Percentiles rank a stretch among this genome's conserved stretches.
Conservation (phyloP, 2,329 filamentous ascomycete genomes). For the Colletotrichum truncatum region DNA sequence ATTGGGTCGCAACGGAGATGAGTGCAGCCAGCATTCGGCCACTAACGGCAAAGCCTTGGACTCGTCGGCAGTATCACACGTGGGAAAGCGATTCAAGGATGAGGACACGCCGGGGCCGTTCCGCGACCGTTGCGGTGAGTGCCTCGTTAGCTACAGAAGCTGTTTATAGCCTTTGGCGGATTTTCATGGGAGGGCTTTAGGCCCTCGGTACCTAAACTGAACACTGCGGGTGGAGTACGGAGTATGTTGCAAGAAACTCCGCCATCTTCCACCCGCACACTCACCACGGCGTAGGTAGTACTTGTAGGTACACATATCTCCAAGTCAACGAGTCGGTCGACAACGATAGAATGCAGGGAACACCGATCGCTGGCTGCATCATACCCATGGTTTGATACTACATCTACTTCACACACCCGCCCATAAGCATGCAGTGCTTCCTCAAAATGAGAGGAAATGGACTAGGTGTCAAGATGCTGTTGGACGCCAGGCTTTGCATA, state of each 20-base stretch:
- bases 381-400: background rate
- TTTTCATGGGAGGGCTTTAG: constrained; percentile 29
- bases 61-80: background rate
- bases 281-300: background rate
- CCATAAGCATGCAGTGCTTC: constrained; percentile 4
- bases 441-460: background rate
- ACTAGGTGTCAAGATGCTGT: background rate
- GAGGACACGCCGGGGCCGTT: background rate
- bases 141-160: background rate
- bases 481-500: background rate
- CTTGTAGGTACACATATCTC: no score
- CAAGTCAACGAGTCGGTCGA: background rate
- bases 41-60: background rate
- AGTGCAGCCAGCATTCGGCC: background rate
- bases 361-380: constrained; percentile 12
- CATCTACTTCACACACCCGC: background rate
- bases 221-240: no score
- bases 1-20: constrained; percentile 3
- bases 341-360: constrained; percentile 5
- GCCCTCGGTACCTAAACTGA: no score
- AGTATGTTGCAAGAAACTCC: constrained; percentile 10
- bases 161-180: background rate
- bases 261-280: background rate
- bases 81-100: background rate
- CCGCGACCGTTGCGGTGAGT: background rate